Evolutionary conservation across 345 rosid genomes (phyloP), one percentile per base, ranked within the genome.

Genomic region (Excoecaria agallocha): DNA sequence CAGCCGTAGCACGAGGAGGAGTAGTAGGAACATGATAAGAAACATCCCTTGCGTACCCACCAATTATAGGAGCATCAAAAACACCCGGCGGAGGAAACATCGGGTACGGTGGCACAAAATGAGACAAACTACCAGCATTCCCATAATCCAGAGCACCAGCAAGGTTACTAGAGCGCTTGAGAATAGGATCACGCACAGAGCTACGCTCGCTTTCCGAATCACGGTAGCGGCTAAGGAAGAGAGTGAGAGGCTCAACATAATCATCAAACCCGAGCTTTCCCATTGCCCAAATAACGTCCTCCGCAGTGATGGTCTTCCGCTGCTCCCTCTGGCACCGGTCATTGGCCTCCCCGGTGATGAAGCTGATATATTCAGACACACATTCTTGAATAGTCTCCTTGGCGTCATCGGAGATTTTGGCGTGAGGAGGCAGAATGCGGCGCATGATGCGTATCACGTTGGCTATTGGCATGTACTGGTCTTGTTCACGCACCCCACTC

Each of bases 351-450:
- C 98, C 97, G 0, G 98, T 94, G 74, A 94, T 82, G 89, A 94
- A 92, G 87, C 97, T 94, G 86, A 94, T 94, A 91, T 82, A 94
- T 87, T 92, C 98, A 0, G 98, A 94, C 41, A 92, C 98, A 37
- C 98, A 94, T 82, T 94, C 98, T 76, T 94, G 98, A 82, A 94
- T 86, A 0, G 97, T 92, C 78, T 94, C 98, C 86, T 94, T 94
- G 50, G 98, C 93, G 1, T 94, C 98, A 12, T 94, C 98, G 0
- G 98, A 90, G 76, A 92, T 94, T 80, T 92, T 94, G 56, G 97
- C 98, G 46, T 94, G 97, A 0, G 93, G 78, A 3, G 98, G 98
- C 17, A 92, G 90, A 82, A 92, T 87, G 77, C 81, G 85, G 20
- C 97, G 92, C 97, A 92, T 92, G 82, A 94, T 94, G 71, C 98